Evolutionary conservation across 2,329 filamentous ascomycete genomes (phyloP).

Genomic region (Calonectria pseudoreteaudii): DNA sequence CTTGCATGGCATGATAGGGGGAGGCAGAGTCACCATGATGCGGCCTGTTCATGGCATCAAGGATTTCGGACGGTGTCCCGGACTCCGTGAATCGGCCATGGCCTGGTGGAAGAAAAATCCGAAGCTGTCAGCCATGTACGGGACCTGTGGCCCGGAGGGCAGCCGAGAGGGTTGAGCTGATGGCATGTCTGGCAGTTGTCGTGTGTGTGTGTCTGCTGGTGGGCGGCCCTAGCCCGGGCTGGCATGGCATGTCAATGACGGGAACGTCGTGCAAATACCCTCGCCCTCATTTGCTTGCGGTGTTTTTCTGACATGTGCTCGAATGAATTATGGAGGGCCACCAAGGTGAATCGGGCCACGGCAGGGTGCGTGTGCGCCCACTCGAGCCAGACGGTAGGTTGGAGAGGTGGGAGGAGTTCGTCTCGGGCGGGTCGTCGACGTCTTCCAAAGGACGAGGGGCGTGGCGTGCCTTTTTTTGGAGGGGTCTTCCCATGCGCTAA

Average conservation of each 20-base stretch:
- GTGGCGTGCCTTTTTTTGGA: conserved; percentile 20
- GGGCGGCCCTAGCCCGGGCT: conserved; percentile 20
- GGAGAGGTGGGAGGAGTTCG: conserved; percentile 35
- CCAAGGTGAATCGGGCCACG: conserved; percentile 38
- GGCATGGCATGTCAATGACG: conserved; percentile 42
- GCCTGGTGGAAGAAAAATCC: conserved; percentile 19
- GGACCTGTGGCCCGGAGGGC: conserved; percentile 31
- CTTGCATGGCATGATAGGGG: conserved; percentile 7
- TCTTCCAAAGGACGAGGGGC: conserved; percentile 8
- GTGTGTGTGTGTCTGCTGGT: conserved; percentile 7
- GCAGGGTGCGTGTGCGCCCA: conserved; percentile 38
- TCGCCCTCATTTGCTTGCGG: conserved; percentile 40
- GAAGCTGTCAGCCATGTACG: conserved; percentile 17
- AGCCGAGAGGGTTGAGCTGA: conserved; percentile 27
- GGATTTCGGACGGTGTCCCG: conserved; percentile 22
- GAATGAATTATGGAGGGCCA: conserved; percentile 22
- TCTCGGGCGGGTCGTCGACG: conserved; percentile 19
- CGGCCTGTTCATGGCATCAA: not conserved
- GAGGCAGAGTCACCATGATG: not conserved
- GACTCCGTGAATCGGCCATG: conserved; percentile 16
- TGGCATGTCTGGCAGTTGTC: conserved; percentile 27
- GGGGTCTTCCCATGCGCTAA: conserved; percentile 28
- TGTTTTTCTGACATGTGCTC: conserved; percentile 45
- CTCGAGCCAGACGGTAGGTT: conserved; percentile 35
- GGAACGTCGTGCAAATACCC: conserved; percentile 37